Conservation (phyloP, 495 filamentous ascomycete species). For the Lophium mytilinum region DNA sequence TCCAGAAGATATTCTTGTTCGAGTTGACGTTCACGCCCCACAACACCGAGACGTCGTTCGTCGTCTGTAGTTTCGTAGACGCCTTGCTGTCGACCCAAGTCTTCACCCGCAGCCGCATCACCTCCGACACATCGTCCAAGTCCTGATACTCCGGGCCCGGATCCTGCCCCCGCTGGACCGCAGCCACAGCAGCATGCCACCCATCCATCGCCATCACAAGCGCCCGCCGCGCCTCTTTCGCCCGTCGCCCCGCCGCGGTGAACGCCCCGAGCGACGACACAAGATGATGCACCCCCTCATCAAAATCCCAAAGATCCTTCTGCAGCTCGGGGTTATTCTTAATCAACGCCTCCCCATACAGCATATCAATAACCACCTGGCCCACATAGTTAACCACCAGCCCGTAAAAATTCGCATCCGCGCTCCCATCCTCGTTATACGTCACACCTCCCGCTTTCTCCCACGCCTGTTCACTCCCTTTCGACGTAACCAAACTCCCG, state of each 20-base stretch:
- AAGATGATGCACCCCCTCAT: slow-evolving; percentile 8
- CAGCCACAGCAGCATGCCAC: slow-evolving; percentile 7
- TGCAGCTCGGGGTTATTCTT: slow-evolving; percentile 6
- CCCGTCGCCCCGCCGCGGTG: neutral
- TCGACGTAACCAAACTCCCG: slow-evolving; percentile 4
- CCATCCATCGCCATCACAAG: slow-evolving; percentile 5
- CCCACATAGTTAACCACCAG: slow-evolving; percentile 11
- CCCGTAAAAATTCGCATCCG: slow-evolving; percentile 6
- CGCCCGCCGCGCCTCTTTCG: neutral
- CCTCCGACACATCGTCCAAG: slow-evolving; percentile 1
- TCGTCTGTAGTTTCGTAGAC: neutral
- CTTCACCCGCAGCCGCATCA: slow-evolving; percentile 10
- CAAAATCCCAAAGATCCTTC: slow-evolving; percentile 9
- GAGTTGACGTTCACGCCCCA: slow-evolving; percentile 15
- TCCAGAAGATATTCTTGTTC: slow-evolving; percentile 25
- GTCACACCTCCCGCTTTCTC: slow-evolving; percentile 7
- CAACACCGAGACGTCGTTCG: slow-evolving; percentile 7
- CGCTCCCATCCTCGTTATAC: slow-evolving; percentile 2
- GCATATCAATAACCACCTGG: slow-evolving; percentile 10
- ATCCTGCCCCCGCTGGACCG: slow-evolving; percentile 1
- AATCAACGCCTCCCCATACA: slow-evolving; percentile 8
- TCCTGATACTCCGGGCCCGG: neutral
- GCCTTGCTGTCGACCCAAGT: slow-evolving; percentile 1
- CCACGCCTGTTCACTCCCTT: slow-evolving; percentile 1
- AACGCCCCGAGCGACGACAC: neutral